Percentiles rank a stretch among this genome's conserved stretches.
phyloP scores from a whole-genome alignment of 257 asterid species.

The Rauvolfia tetraphylla region DNA sequence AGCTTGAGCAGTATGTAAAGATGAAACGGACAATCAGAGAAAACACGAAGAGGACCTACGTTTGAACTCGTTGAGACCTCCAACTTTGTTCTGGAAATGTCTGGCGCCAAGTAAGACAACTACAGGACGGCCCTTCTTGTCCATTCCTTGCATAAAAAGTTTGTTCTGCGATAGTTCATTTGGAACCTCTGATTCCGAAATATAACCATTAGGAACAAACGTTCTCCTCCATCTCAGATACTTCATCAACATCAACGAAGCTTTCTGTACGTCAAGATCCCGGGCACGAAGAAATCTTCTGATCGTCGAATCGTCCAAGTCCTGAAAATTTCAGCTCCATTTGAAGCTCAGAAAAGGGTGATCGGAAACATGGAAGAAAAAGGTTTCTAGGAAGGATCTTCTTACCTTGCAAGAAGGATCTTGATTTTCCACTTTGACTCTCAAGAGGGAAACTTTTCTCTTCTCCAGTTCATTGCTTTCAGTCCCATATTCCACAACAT shows the following conservation, averaged over 20 bases:
- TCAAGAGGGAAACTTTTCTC: constrained; percentile 38
- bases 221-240: constrained; percentile 54
- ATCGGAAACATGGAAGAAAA: not conserved
- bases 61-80: constrained; percentile 67
- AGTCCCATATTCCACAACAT: not conserved
- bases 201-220: constrained; percentile 56
- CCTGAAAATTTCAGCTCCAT: constrained; percentile 30
- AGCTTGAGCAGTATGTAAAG: not conserved
- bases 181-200: constrained; percentile 42
- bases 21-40: not conserved
- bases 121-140: constrained; percentile 63
- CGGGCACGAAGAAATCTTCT: constrained; percentile 85
- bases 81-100: constrained; percentile 47
- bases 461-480: constrained; percentile 30
- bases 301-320: constrained; percentile 52
- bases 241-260: constrained; percentile 51
- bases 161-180: constrained; percentile 65
- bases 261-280: constrained; percentile 51
- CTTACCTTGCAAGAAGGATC: constrained; percentile 61
- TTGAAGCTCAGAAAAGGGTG: not conserved
- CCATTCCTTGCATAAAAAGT: constrained; percentile 66
- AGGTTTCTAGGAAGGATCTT: not conserved
- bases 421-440: constrained; percentile 45
- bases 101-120: constrained; percentile 51
- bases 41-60: constrained; percentile 33